Evolutionary conservation across 2,329 filamentous ascomycete genomes (phyloP).

Genomic region (Fusarium drepaniforme): DNA sequence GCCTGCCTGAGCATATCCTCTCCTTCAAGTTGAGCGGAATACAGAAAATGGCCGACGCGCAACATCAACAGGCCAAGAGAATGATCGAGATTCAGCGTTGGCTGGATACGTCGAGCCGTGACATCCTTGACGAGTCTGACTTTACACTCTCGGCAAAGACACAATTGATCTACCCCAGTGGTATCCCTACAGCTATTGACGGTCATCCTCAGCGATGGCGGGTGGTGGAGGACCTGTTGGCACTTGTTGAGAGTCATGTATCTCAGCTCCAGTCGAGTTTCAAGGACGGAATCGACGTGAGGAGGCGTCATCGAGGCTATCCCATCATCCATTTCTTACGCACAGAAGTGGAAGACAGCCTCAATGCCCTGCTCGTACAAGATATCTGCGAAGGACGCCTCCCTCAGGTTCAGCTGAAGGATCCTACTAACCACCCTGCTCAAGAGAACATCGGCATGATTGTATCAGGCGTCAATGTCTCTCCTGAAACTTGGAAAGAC

Average conservation of each 20-base stretch:
- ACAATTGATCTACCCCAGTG: conserved; percentile 69
- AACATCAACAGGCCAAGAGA: conserved; percentile 52
- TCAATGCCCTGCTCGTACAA: conserved; percentile 54
- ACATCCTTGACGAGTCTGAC: conserved; percentile 75
- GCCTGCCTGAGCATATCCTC: conserved; percentile 72
- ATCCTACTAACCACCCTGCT: neutral
- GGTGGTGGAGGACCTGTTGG: conserved; percentile 55
- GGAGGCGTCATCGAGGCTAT: conserved; percentile 57
- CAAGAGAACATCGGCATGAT: neutral
- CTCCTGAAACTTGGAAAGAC: neutral
- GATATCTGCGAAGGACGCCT: conserved; percentile 54
- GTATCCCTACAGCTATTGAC: conserved; percentile 61
- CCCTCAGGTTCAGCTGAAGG: conserved; percentile 23
- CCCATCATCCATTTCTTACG: conserved; percentile 69
- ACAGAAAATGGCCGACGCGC: conserved; percentile 65
- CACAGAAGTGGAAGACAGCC: conserved; percentile 57
- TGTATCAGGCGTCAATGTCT: neutral
- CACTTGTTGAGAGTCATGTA: conserved; percentile 54
- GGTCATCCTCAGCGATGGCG: conserved; percentile 66
- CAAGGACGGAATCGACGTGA: conserved; percentile 60
- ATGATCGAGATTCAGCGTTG: conserved; percentile 66
- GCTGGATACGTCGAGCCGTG: conserved; percentile 63
- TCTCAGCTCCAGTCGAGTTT: conserved; percentile 52
- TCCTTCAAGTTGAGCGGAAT: conserved; percentile 73
- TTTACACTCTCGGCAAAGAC: conserved; percentile 65